Evolutionary conservation across 176 grass and related monocot species (phyloP).

Genomic region (Pontederia paniculata): DNA sequence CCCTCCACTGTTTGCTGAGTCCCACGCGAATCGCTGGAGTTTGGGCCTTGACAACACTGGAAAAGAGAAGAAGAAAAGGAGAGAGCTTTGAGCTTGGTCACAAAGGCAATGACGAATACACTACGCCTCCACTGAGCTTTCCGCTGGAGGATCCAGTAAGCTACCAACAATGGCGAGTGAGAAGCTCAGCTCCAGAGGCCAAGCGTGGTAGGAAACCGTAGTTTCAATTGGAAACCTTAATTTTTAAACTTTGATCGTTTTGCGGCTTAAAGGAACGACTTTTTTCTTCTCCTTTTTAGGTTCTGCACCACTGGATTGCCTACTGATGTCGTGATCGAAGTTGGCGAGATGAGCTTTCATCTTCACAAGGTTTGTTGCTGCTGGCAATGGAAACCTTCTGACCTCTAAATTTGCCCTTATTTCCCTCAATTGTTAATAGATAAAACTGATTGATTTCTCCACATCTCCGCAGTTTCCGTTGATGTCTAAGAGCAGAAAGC

Average conservation of each 20-base stretch:
- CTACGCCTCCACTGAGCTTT: no score
- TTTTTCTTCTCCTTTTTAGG: conserved; percentile 26
- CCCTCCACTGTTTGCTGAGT: no score
- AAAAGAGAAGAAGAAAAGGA: no score
- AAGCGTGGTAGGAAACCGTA: conserved; percentile 1
- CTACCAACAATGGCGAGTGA: neutral
- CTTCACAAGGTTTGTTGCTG: conserved; percentile 48
- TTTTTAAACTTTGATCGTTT: neutral
- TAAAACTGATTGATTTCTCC: conserved; percentile 2
- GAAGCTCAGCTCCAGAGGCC: neutral
- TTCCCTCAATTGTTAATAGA: neutral
- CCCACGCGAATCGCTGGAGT: no score
- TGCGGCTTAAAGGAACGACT: neutral
- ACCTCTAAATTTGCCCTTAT: no score
- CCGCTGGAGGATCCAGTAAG: no score
- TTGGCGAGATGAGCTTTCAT: conserved; percentile 84
- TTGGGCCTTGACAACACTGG: no score
- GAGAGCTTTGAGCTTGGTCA: no score
- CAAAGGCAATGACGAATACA: no score
- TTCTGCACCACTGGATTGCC: conserved; percentile 92
- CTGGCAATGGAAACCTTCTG: no score
- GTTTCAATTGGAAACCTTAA: neutral
- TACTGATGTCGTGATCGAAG: conserved; percentile 80
- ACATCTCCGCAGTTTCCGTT: conserved; percentile 66
- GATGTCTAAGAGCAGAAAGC: conserved; percentile 69